phyloP scores from a whole-genome alignment of 2,329 filamentous ascomycete species.

The Pseudopyrenochaeta lycopersici region DNA sequence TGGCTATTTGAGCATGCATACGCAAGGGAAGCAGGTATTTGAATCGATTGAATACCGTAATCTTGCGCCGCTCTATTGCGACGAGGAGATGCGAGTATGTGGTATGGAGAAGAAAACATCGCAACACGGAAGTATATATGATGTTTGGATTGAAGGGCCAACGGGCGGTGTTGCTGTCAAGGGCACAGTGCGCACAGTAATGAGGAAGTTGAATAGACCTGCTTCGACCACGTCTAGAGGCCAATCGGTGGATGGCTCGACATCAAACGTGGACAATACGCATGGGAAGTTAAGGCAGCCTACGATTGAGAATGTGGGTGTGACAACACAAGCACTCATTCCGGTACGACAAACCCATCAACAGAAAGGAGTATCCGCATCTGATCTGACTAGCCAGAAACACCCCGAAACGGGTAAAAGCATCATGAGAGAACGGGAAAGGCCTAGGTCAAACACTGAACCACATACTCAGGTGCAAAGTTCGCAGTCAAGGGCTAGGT shows the following conservation, averaged over 20 bases:
- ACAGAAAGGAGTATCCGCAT: too few species aligned
- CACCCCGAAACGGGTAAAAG: too few species aligned
- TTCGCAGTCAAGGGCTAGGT: too few species aligned
- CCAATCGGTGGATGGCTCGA: background rate
- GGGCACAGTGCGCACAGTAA: slow-evolving; percentile 41
- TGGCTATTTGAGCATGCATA: slow-evolving; percentile 10
- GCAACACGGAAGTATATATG: slow-evolving; percentile 33
- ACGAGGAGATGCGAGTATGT: slow-evolving; percentile 75
- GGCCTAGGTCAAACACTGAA: too few species aligned
- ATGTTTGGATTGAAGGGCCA: slow-evolving; percentile 53
- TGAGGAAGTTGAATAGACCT: background rate
- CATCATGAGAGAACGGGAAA: too few species aligned
- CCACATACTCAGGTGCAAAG: background rate
- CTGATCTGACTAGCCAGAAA: too few species aligned
- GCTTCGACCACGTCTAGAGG: background rate
- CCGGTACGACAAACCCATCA: background rate
- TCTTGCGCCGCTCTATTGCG: slow-evolving; percentile 79
- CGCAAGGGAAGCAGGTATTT: slow-evolving; percentile 51
- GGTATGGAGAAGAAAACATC: slow-evolving; percentile 58
- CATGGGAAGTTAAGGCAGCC: too few species aligned
- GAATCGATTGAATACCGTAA: slow-evolving; percentile 78
- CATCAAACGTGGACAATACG: background rate
- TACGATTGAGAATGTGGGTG: background rate
- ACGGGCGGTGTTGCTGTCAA: slow-evolving; percentile 56
- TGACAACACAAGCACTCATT: too few species aligned